Conservation (phyloP, 768 basidiomycete genomes). For the Lyophyllum atratum region DNA sequence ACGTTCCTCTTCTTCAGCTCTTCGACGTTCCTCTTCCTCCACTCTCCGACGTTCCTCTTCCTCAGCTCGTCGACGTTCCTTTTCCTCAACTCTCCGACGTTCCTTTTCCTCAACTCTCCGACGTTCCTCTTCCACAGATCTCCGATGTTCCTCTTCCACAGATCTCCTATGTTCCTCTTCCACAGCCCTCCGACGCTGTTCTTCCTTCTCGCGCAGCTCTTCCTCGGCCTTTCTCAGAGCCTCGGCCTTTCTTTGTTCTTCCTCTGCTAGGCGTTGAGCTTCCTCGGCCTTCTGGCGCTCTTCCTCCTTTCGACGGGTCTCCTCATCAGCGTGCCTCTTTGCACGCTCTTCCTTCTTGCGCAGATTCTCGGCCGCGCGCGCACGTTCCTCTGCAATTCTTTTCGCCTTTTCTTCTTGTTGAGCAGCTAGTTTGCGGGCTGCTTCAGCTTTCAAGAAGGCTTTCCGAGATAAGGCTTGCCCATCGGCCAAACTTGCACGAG, state of each 20-base stretch:
- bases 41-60: conserved; percentile 12
- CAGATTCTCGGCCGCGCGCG: conserved; percentile 29
- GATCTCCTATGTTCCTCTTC: not conserved
- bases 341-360: conserved; percentile 29
- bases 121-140: conserved; percentile 4
- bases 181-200: not conserved
- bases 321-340: conserved; percentile 24
- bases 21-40: conserved; percentile 13
- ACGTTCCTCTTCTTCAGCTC: conserved; percentile 14
- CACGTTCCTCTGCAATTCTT: conserved; percentile 27
- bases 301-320: conserved; percentile 14
- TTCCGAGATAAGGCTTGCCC: conserved; percentile 24
- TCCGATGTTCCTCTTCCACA: conserved; percentile 1
- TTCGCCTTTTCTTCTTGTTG: conserved; percentile 21
- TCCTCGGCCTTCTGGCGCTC: conserved; percentile 7
- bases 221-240: conserved; percentile 12
- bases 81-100: conserved; percentile 13
- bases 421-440: conserved; percentile 23
- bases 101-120: conserved; percentile 11
- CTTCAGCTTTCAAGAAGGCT: conserved; percentile 23
- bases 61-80: conserved; percentile 14
- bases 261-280: not conserved
- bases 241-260: not conserved
- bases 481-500: conserved; percentile 16
- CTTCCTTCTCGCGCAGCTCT: too few species aligned